phyloP scores from a whole-genome alignment of 495 filamentous ascomycete genomes.

The Podospora comata region DNA sequence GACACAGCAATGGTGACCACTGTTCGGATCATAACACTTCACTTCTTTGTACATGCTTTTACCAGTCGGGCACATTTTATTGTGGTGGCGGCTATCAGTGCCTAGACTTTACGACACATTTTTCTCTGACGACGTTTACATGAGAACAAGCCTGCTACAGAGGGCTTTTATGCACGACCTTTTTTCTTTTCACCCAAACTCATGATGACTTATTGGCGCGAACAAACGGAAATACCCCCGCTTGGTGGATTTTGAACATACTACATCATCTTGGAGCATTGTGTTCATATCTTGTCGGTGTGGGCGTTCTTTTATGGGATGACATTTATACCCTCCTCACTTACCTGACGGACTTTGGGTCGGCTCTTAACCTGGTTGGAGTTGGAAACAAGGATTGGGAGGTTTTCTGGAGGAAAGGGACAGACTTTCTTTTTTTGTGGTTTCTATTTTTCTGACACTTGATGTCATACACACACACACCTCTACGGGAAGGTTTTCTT shows the following conservation, averaged over 20 bases:
- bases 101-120: neutral
- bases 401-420: neutral
- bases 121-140: conserved; percentile 2
- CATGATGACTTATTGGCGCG: neutral
- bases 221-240: conserved; percentile 20
- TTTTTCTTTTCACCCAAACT: neutral
- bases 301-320: conserved; percentile 13
- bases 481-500: neutral
- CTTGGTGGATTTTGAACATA: conserved; percentile 23
- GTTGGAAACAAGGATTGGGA: conserved; percentile 4
- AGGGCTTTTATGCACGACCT: neutral
- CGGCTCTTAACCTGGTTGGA: neutral
- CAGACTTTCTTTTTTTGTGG: neutral
- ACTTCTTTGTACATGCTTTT: conserved; percentile 9
- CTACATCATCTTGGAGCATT: conserved; percentile 15
- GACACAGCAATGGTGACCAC: neutral
- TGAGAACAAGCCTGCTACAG: neutral
- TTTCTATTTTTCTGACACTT: neutral
- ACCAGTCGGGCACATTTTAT: neutral
- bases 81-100: neutral
- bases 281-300: conserved; percentile 23
- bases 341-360: neutral
- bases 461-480: neutral
- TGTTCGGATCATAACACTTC: neutral
- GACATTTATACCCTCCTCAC: neutral